phyloP scores from a whole-genome alignment of 306 rosid species.

The Pyrus pyrifolia region DNA sequence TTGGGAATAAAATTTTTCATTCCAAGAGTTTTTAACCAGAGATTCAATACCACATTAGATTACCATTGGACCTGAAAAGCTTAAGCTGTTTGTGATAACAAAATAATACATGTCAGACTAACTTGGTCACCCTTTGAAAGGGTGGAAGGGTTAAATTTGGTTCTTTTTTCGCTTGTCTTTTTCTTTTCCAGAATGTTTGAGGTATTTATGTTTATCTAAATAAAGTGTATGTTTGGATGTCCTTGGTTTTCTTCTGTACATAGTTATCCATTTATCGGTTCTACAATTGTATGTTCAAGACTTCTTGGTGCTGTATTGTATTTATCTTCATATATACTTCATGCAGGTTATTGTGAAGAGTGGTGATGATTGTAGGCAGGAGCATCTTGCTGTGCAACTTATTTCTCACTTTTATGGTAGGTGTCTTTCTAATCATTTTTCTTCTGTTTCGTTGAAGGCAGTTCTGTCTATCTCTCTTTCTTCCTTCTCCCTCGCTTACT shows the following conservation, averaged over 20 bases:
- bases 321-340: conserved; percentile 16
- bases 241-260: conserved; percentile 5
- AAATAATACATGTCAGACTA: neutral
- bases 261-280: neutral
- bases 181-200: neutral
- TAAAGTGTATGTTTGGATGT: conserved; percentile 1
- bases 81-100: neutral
- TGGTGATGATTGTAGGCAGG: conserved; percentile 99
- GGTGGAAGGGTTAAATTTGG: conserved; percentile 2
- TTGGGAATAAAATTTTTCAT: neutral
- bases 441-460: conserved; percentile 4
- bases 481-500: neutral
- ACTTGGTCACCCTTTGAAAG: neutral
- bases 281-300: neutral
- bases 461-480: neutral
- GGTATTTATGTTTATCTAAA: neutral
- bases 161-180: neutral
- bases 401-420: conserved; percentile 95
- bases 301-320: conserved; percentile 8
- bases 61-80: neutral
- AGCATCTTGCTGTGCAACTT: conserved; percentile 98
- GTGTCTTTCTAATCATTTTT: conserved; percentile 10
- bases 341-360: conserved; percentile 90
- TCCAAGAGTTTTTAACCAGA: neutral
- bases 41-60: neutral